Conservation (phyloP, 345 rosid genomes). For the Punica granatum region DNA sequence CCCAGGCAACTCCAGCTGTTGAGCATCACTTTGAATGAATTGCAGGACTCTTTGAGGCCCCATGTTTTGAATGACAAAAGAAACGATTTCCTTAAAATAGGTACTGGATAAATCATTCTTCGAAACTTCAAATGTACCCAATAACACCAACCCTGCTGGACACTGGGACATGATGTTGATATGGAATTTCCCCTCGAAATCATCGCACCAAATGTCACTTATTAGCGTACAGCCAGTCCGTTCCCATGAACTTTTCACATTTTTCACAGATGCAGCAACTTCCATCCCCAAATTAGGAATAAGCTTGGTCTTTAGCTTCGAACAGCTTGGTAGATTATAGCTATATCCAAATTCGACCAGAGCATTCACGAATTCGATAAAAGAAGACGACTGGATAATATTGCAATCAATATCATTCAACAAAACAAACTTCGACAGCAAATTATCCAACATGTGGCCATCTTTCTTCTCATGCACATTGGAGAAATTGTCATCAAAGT, state of each 20-base stretch:
- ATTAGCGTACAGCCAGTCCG: constrained; percentile 2
- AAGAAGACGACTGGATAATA: not conserved
- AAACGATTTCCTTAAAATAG: not conserved
- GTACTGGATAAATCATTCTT: not conserved
- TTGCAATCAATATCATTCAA: not conserved
- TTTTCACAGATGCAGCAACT: constrained; percentile 5
- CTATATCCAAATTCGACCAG: not conserved
- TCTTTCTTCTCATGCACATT: not conserved
- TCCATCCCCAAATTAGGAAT: constrained; percentile 1
- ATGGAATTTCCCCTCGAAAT: not conserved
- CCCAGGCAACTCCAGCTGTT: too few species aligned
- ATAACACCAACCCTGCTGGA: constrained; percentile 3
- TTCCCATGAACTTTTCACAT: constrained; percentile 11
- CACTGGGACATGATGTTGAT: constrained; percentile 1
- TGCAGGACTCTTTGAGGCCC: constrained; percentile 8
- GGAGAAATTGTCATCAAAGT: not conserved
- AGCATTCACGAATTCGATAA: constrained; percentile 7
- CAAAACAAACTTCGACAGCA: constrained; percentile 11
- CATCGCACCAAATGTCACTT: not conserved
- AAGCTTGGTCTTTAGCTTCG: not conserved
- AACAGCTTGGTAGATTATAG: not conserved
- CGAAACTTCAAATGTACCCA: not conserved
- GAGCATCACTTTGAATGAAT: not conserved
- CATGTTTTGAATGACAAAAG: not conserved
- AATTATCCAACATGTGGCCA: not conserved